Evolutionary conservation across 352 stramenopile genomes (phyloP).

Genomic region (Phytophthora tentaculata): DNA sequence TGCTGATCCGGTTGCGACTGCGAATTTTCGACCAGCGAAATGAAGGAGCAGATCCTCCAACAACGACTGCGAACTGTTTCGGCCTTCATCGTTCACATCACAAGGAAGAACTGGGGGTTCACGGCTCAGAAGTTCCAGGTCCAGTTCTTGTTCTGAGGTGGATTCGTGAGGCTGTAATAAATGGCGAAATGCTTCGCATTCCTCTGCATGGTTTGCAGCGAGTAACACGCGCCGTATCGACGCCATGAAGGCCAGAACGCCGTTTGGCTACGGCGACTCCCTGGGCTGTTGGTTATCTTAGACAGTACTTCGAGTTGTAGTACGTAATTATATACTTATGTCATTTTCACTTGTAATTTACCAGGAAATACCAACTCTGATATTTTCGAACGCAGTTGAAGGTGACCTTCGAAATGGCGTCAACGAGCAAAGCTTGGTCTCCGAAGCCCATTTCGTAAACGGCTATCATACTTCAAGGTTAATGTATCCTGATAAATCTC

Average conservation of each 20-base stretch:
- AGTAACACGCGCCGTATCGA: constrained; percentile 24
- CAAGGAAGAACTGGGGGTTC: constrained; percentile 18
- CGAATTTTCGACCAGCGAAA: constrained; percentile 30
- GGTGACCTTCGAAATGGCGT: too few species aligned
- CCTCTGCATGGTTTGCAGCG: constrained; percentile 7
- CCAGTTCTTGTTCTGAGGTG: background rate
- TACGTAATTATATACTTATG: too few species aligned
- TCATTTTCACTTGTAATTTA: too few species aligned
- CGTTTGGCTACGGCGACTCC: constrained; percentile 9
- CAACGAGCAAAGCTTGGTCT: too few species aligned
- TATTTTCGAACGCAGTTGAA: too few species aligned
- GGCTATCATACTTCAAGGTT: too few species aligned
- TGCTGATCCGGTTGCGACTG: background rate
- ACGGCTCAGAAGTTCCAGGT: constrained; percentile 12
- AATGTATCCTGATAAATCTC: too few species aligned
- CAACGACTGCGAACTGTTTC: constrained; percentile 30
- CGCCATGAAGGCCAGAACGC: constrained; percentile 9
- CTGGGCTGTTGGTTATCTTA: background rate
- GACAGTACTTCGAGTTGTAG: too few species aligned
- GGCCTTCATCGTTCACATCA: constrained; percentile 5
- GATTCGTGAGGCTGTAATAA: constrained; percentile 10
- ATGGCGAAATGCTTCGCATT: constrained; percentile 20
- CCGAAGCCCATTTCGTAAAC: too few species aligned
- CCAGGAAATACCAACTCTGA: too few species aligned
- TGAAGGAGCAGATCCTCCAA: constrained; percentile 45